Base-by-base conservation (phyloP, 78 protist species). In the Goniomonas avonlea region DNA sequence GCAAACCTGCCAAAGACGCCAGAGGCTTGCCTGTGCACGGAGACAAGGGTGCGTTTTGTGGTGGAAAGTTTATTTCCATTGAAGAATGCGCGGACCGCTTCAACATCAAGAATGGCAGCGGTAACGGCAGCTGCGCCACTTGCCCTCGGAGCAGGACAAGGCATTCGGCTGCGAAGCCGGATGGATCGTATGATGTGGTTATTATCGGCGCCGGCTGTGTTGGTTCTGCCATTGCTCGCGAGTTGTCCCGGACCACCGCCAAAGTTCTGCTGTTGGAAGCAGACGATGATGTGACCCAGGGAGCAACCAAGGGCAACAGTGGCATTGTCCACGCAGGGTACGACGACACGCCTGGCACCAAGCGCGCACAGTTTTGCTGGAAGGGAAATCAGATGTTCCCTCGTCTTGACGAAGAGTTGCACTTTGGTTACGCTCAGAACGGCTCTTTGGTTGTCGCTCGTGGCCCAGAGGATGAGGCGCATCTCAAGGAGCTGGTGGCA, bases 321-420 rank as follows among this genome's bases (percentile, higher is more conserved):
- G 88, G 88, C 47, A 89, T 89, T 34, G 60, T 89, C 45, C 93
- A 89, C 55, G 50, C 82, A 11, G 93, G 93, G 13, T n/a, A 86
- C 39, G 86, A 89, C 69, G 83, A 89, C 69, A 63, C 43, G 59
- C 86, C 90, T 0, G 93, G 91, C 35, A 37, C 82, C 15, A 15
- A 37, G 18, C 74, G 66, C 38, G 88, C 88, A 5, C 43, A 35
- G 18, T 56, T 79, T 7, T 89, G 93, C 68, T 66, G 66, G 35
- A 13, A 47, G 3, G 93, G 93, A 18, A 37, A 84, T 2, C 27
- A 32, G 21, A 5, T 80, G 76, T 61, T 82, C 79, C 77, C 71
- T 39, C 58, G 45, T 23, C 86, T 73, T 55, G 60, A 59, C 32
- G 41, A 80, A 13, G 66, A 70, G 41, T 69, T 85, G 32, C 27